Conservation (phyloP, 129 eudicot species). For the Arctium minus region DNA sequence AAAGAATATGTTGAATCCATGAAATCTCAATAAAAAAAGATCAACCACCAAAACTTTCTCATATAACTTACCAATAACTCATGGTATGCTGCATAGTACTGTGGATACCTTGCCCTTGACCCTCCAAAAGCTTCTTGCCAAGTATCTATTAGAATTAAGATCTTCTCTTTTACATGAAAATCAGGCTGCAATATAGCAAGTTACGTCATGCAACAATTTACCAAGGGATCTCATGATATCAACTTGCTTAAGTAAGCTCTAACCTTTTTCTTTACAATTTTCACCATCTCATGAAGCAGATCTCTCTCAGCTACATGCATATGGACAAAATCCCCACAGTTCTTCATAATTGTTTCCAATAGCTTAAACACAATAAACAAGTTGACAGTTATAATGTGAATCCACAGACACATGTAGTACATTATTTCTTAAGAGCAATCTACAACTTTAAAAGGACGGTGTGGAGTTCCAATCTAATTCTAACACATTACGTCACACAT, state of each 20-base stretch:
- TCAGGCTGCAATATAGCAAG: constrained; percentile 54
- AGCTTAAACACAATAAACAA: constrained; percentile 40
- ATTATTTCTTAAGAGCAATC: neutral
- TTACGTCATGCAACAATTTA: constrained; percentile 14
- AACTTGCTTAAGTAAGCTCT: constrained; percentile 7
- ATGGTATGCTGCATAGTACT: constrained; percentile 81
- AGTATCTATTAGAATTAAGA: constrained; percentile 74
- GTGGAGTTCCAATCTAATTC: neutral
- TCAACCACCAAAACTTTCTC: neutral
- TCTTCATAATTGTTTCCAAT: constrained; percentile 82
- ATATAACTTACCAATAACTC: constrained; percentile 65
- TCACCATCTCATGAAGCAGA: constrained; percentile 90
- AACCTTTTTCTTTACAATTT: constrained; percentile 76
- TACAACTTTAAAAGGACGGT: neutral
- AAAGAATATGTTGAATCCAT: neutral
- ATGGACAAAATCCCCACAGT: constrained; percentile 85
- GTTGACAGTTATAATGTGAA: neutral
- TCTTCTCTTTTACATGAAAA: constrained; percentile 86
- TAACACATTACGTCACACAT: constrained; percentile 9
- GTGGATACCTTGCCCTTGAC: constrained; percentile 87
- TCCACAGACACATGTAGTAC: neutral
- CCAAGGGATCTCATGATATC: neutral
- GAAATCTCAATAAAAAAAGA: neutral
- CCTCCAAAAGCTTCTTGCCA: constrained; percentile 99
- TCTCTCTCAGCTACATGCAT: constrained; percentile 95